These are phyloP conservation scores for Jimgerdemannia flammicorona DNA, from an alignment of 192 early-diverging fungal species.

Conservation along the genomic window DNA sequence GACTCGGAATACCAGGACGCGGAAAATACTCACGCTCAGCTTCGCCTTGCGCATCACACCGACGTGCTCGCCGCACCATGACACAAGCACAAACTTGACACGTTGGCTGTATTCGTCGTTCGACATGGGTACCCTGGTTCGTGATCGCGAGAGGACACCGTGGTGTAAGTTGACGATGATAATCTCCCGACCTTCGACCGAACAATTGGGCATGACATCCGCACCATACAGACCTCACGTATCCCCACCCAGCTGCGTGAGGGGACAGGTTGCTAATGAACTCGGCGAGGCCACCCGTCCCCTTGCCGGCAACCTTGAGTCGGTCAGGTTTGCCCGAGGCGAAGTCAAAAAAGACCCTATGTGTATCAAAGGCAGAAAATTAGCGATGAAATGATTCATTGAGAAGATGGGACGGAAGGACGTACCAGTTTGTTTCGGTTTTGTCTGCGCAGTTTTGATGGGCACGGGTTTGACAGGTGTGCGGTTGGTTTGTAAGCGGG, in stretches of 20 bases:
- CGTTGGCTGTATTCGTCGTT: slow-evolving; percentile 56
- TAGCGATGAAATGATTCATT: slow-evolving; percentile 52
- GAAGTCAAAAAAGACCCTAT: slow-evolving; percentile 28
- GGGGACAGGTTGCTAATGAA: slow-evolving; percentile 52
- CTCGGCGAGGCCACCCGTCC: slow-evolving; percentile 60
- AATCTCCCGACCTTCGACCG: background rate
- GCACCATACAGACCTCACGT: slow-evolving; percentile 53
- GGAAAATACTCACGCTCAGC: slow-evolving; percentile 40
- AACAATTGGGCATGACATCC: background rate
- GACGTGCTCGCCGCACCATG: slow-evolving; percentile 66
- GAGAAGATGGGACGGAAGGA: background rate
- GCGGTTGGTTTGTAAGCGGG: background rate
- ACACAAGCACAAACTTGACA: slow-evolving; percentile 59
- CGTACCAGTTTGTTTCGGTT: slow-evolving; percentile 44
- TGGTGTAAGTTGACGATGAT: slow-evolving; percentile 11
- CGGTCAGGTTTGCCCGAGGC: slow-evolving; percentile 35
- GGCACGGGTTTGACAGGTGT: background rate
- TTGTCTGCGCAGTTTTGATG: slow-evolving; percentile 25
- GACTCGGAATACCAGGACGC: background rate
- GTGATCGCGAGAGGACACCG: slow-evolving; percentile 31
- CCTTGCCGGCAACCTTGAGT: slow-evolving; percentile 29
- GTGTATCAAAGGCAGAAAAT: background rate
- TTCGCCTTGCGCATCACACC: slow-evolving; percentile 79
- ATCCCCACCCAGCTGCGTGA: slow-evolving; percentile 77
- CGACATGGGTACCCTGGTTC: slow-evolving; percentile 22